These are phyloP conservation scores for Porphyrellus cyaneotinctus DNA, from an alignment of 768 basidiomycete species.

Conservation along the genomic window DNA sequence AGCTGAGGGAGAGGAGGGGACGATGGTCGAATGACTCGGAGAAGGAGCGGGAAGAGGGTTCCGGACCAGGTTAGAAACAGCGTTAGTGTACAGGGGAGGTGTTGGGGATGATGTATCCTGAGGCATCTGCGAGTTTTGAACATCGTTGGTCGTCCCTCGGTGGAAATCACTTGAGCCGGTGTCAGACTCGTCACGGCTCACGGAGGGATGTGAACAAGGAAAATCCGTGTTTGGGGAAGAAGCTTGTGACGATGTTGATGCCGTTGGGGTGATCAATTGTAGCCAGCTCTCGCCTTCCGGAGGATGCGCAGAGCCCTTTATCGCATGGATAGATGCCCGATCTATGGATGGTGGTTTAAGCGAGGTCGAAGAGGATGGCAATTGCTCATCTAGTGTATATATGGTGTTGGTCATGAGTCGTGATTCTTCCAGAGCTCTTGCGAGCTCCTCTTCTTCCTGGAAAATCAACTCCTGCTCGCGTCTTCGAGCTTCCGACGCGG, in stretches of 20 bases:
- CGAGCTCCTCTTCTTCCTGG: constrained; percentile 63
- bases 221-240: constrained; percentile 23
- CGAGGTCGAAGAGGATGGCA: constrained; percentile 5
- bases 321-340: constrained; percentile 17
- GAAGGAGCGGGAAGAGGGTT: constrained; percentile 11
- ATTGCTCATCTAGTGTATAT: constrained; percentile 9
- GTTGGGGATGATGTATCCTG: constrained; percentile 10
- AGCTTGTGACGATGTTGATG: constrained; percentile 20
- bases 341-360: constrained; percentile 7
- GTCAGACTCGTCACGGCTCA: constrained; percentile 14
- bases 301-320: constrained; percentile 14
- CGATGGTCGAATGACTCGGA: constrained; percentile 6
- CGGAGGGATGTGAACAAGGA: constrained; percentile 22
- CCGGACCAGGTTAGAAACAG: constrained; percentile 20
- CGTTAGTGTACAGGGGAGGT: constrained; percentile 25
- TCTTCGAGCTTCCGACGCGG: constrained; percentile 35
- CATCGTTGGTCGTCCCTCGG: constrained; percentile 4
- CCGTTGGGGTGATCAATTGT: constrained; percentile 26
- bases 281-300: constrained; percentile 32
- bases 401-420: constrained; percentile 18
- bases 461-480: constrained; percentile 24
- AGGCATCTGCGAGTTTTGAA: background rate
- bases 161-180: constrained; percentile 1
- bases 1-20: constrained; percentile 4
- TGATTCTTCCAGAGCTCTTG: constrained; percentile 58